Conservation (phyloP, 495 filamentous ascomycete species). For the Jackrogersella multiformis region DNA sequence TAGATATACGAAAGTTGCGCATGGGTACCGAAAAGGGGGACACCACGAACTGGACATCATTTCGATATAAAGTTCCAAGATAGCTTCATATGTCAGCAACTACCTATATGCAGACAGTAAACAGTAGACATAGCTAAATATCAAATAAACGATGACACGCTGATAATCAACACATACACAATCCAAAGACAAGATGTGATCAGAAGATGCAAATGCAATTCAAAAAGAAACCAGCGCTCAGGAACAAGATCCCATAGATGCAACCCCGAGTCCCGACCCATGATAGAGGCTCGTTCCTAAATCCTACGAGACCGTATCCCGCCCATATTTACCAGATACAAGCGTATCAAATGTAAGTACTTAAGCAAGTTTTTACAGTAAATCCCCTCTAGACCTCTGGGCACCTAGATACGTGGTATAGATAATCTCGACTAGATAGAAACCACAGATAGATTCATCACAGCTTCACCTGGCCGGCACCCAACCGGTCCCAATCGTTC, state of each 20-base stretch:
- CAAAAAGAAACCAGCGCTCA: conserved; percentile 1
- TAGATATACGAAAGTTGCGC: not conserved
- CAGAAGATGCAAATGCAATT: conserved; percentile 2
- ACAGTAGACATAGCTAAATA: no score
- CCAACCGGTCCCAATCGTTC: conserved; percentile 74
- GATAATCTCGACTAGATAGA: not conserved
- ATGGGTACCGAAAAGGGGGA: not conserved
- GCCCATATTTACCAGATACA: not conserved
- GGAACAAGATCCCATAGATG: not conserved
- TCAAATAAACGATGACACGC: no score
- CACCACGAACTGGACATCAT: not conserved
- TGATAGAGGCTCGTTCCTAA: not conserved
- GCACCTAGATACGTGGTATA: no score
- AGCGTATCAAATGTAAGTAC: not conserved
- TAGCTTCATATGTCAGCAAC: no score
- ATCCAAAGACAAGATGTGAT: no score
- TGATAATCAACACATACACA: no score
- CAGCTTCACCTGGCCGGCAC: conserved; percentile 73
- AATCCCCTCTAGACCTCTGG: not conserved
- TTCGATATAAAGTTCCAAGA: not conserved
- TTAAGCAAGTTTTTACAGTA: not conserved
- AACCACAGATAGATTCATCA: conserved; percentile 44
- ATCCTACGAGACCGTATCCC: not conserved
- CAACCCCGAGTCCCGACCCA: not conserved
- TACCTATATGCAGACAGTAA: no score